phyloP scores from a whole-genome alignment of 257 asterid species.

The Plantago elongata region DNA sequence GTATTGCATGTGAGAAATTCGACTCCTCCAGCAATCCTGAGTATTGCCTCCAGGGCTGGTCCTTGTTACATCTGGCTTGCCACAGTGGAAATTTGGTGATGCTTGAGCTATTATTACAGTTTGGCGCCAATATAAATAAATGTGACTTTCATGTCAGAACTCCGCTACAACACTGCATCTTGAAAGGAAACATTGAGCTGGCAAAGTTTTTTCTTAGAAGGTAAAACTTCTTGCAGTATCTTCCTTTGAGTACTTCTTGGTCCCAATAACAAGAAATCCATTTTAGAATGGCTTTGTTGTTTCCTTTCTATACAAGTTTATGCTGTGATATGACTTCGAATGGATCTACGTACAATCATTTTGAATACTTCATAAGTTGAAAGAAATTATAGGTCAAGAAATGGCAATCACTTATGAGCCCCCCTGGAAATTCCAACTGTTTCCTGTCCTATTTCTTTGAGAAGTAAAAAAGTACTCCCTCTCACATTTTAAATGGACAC shows the following conservation, averaged over 20 bases:
- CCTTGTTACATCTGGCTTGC: slow-evolving; percentile 90
- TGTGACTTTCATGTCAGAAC: slow-evolving; percentile 82
- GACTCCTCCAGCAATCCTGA: slow-evolving; percentile 41
- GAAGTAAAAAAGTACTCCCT: no score
- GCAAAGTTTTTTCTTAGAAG: slow-evolving; percentile 89
- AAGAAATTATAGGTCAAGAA: no score
- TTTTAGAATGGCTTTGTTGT: neutral
- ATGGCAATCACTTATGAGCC: no score
- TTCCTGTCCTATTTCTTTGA: no score
- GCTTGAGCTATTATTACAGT: slow-evolving; percentile 89
- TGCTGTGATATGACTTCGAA: no score
- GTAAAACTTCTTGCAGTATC: slow-evolving; percentile 31
- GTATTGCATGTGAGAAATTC: slow-evolving; percentile 36
- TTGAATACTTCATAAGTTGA: no score
- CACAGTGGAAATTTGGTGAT: slow-evolving; percentile 55
- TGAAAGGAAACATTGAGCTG: slow-evolving; percentile 60
- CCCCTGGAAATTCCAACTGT: no score
- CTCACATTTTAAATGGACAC: no score
- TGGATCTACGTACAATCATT: no score
- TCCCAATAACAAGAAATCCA: slow-evolving; percentile 9
- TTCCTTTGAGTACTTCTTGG: neutral
- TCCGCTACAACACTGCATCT: slow-evolving; percentile 86
- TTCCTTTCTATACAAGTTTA: neutral
- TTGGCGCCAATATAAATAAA: slow-evolving; percentile 78
- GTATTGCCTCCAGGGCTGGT: slow-evolving; percentile 65